Percentiles rank a stretch among this genome's conserved stretches.
These are phyloP conservation scores for Trypanosoma brucei DNA, from an alignment of 208 protist species.

Conservation along the genomic window DNA sequence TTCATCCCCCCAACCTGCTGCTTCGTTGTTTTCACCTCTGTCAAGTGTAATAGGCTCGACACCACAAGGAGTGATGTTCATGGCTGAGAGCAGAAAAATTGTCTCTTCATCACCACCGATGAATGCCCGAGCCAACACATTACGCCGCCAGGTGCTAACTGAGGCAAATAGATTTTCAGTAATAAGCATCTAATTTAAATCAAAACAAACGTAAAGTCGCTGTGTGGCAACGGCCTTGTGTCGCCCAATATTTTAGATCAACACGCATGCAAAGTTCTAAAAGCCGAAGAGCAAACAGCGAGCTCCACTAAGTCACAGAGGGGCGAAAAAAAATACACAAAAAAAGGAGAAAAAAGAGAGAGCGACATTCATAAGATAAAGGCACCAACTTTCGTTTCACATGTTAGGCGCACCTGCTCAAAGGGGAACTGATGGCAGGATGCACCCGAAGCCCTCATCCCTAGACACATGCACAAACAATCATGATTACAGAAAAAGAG, in stretches of 20 bases:
- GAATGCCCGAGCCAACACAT: constrained; percentile 23
- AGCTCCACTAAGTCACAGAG: neutral
- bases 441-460: too few relatives aligned
- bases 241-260: neutral
- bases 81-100: constrained; percentile 30
- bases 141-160: constrained; percentile 17
- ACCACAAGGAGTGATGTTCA: constrained; percentile 30
- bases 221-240: too few relatives aligned
- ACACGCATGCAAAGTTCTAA: neutral
- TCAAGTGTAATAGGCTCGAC: neutral
- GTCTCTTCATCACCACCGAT: constrained; percentile 28
- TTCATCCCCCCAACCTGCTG: neutral
- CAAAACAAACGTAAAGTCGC: too few relatives aligned
- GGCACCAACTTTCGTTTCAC: too few relatives aligned
- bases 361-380: neutral
- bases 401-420: too few relatives aligned
- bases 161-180: constrained; percentile 22
- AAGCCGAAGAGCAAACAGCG: neutral
- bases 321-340: neutral
- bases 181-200: constrained; percentile 14
- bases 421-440: too few relatives aligned
- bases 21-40: neutral
- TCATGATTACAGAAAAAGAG: too few relatives aligned
- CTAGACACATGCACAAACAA: too few relatives aligned
- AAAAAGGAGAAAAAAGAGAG: constrained; percentile 5